Evolutionary conservation across 2,329 filamentous ascomycete species (phyloP), one percentile per base, ranked within the genome.

Genomic region (Cercospora canescens): DNA sequence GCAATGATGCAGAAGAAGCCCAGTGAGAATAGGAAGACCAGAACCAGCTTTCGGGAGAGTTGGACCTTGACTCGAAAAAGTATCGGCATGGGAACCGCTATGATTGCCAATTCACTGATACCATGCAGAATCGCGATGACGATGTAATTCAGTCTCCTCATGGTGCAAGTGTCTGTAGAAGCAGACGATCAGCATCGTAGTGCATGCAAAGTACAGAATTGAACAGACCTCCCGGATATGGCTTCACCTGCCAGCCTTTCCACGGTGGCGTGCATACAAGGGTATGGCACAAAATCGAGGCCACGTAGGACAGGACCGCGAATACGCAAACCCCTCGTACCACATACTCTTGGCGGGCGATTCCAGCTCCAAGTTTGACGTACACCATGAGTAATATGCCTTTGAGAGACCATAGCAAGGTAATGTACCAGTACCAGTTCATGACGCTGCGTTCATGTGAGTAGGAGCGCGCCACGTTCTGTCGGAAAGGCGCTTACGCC

Each of bases 101-200:
- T 83, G 73, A 89, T 88, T 77, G 86, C 81, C 2, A 88, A 39
- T 68, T 89, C 87, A 28, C 86, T 87, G 2, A 84, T 83, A 57
- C 89, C 84, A 70, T 89, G 89, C 72, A 89, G 83, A 4, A 82
- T 79, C 1, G 85, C 83, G 65, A 88, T 87, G 16, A 85, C 84
- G 59, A 88, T 87, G 11, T 87, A 80, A 70, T 88, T 88, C 71
- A 87, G 79, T 16, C 83, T 69, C 9, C 68, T 52, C 12, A 69
- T 57, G 52, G 69, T 71, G 65, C 71, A 73, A 30, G 71, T 76
- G 74, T 69, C 67, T 56, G 8, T 12, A 39, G 24, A 26, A 4
- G 21, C 24, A n/a, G 3, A 18, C 28, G 11, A n/a, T 41, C 6
- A 34, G 26, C 34, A 26, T 39, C 7, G 32, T 4, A 14, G 11